phyloP scores from a whole-genome alignment of 176 grass and related monocot species.

The Phoenix dactylifera region DNA sequence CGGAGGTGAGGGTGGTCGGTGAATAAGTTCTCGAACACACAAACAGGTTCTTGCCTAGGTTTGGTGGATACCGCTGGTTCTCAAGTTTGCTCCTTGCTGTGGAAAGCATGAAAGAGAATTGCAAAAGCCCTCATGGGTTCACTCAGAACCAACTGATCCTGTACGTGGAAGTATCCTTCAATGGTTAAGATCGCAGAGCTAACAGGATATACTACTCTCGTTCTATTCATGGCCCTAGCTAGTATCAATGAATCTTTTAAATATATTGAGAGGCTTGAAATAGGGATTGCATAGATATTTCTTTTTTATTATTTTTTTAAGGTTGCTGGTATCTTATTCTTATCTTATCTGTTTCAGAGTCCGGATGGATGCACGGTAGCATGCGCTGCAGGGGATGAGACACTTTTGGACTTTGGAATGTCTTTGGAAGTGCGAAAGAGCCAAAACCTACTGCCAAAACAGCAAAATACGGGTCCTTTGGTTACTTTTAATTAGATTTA shows the following conservation, averaged over 20 bases:
- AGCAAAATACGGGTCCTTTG: constrained; percentile 20
- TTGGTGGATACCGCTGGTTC: constrained; percentile 53
- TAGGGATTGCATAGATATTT: too few species aligned
- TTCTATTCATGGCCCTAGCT: constrained; percentile 56
- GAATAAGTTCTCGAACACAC: constrained; percentile 58
- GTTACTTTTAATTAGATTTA: constrained; percentile 39
- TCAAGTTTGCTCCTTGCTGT: constrained; percentile 44
- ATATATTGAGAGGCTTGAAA: neutral
- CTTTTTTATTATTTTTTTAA: too few species aligned
- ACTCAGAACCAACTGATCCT: constrained; percentile 31
- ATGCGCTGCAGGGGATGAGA: constrained; percentile 43
- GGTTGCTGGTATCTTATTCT: too few species aligned
- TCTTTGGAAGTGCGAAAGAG: constrained; percentile 37
- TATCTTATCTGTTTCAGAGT: constrained; percentile 20
- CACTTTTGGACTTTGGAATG: constrained; percentile 45
- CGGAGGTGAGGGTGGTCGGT: constrained; percentile 31
- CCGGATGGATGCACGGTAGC: constrained; percentile 46
- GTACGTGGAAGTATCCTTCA: constrained; percentile 40
- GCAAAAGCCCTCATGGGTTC: constrained; percentile 35
- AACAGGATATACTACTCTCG: constrained; percentile 36
- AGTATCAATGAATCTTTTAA: constrained; percentile 21
- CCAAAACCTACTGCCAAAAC: constrained; percentile 20
- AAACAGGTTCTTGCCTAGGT: constrained; percentile 33
- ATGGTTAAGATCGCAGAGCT: constrained; percentile 54
- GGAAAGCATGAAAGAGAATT: constrained; percentile 59